Evolutionary conservation across 495 filamentous ascomycete genomes (phyloP), one percentile per base, ranked within the genome.

Genomic region (Hypoxylon subgilvum): DNA sequence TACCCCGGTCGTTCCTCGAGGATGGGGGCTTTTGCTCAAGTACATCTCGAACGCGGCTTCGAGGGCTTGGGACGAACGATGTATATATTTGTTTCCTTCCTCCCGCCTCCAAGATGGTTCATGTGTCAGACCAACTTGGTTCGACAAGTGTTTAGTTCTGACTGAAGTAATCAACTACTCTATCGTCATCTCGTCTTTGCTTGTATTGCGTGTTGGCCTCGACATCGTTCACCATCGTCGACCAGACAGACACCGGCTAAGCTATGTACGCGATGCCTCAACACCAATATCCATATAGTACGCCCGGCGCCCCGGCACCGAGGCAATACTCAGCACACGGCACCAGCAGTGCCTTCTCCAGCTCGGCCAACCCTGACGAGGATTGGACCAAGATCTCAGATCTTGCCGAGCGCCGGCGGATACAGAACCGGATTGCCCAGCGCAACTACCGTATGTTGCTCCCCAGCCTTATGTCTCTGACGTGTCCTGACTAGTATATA

Each of bases 361-460:
- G 88, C 61, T 94, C 89, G 56, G 95, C 94, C 64, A 94, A 97
- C 73, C 92, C 94, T 49, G 92, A 96, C 63, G 93, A 97, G 75
- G 93, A 97, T 78, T 97, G 93, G 93, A 97, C 93, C 69, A 94
- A 97, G 84, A 96, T 97, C 74, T 96, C 94, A 36, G 93, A 97
- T 70, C 83, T 97, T 32, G 93, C 93, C 47, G 93, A 97, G 77
- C 85, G 93, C 61, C 81, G 93, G 69, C 82, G 93, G 67, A 97
- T 97, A 76, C 93, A 97, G 76, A 97, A 97, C 76, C 85, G 93
- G 43, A 97, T 97, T 75, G 93, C 93, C 34, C 93, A 97, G 76
- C 88, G 93, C 53, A 97, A 97, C 78, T 97, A 97, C 78, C 93
- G 93, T 96, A 82, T 72, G 92, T 89, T 34, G 60, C 56, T 34